Conservation (phyloP, 1,139 yeast species). For the Sugiyamaella paludigena region DNA sequence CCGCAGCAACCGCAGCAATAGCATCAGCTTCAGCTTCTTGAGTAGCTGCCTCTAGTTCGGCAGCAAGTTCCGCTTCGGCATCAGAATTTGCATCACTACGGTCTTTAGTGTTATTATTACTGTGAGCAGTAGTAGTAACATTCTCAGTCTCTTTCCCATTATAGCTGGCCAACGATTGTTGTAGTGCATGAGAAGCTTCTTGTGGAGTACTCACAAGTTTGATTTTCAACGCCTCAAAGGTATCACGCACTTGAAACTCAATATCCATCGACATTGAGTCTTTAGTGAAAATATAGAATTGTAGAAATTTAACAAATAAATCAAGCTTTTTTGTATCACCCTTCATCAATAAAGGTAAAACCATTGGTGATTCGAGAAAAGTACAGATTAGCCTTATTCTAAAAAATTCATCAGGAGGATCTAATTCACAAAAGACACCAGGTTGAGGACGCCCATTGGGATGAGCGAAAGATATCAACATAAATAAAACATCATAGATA, state of each 20-base stretch:
- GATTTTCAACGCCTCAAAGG: slow-evolving; percentile 41
- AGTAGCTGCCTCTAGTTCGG: slow-evolving; percentile 19
- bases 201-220: slow-evolving; percentile 42
- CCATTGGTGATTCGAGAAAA: slow-evolving; percentile 36
- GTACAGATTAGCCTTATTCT: slow-evolving; percentile 57
- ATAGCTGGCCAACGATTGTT: slow-evolving; percentile 30
- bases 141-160: slow-evolving; percentile 22
- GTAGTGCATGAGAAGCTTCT: slow-evolving; percentile 30
- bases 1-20: slow-evolving; percentile 26
- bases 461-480: slow-evolving; percentile 67
- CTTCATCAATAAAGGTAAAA: slow-evolving; percentile 19
- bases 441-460: slow-evolving; percentile 56
- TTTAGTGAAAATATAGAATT: slow-evolving; percentile 71
- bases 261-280: slow-evolving; percentile 64
- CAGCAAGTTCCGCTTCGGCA: slow-evolving; percentile 10
- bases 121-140: slow-evolving; percentile 7
- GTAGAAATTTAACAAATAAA: slow-evolving; percentile 60
- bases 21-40: slow-evolving; percentile 24
- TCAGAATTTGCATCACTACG: neutral
- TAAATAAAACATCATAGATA: slow-evolving; percentile 55
- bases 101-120: too few relatives aligned
- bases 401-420: slow-evolving; percentile 67
- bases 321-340: slow-evolving; percentile 37
- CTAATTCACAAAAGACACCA: slow-evolving; percentile 45
- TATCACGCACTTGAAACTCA: slow-evolving; percentile 49